These are phyloP conservation scores for Nannizzia gypsea DNA, from an alignment of 2,329 filamentous ascomycete species.

Conservation along the genomic window DNA sequence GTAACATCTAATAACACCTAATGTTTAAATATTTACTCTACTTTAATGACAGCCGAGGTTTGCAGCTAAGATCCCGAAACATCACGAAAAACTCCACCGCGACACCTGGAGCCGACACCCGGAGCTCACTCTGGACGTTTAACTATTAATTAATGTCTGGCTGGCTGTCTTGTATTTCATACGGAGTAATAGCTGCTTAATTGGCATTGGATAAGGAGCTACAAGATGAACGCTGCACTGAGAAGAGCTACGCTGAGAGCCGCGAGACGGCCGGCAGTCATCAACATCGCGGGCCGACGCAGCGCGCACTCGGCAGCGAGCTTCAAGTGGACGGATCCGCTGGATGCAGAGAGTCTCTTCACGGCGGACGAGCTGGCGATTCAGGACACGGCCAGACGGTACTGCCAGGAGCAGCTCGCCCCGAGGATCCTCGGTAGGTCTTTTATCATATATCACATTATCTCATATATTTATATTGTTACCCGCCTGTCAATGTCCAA, in stretches of 20 bases:
- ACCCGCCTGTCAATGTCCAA: neutral
- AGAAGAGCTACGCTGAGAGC: constrained; percentile 1
- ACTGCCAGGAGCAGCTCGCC: constrained; percentile 80
- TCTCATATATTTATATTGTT: constrained; percentile 22
- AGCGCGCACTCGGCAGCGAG: constrained; percentile 17
- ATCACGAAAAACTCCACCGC: neutral
- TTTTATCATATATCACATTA: too few species aligned
- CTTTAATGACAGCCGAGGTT: neutral
- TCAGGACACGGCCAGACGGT: constrained; percentile 77
- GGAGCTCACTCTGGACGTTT: too few species aligned
- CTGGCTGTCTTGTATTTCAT: too few species aligned
- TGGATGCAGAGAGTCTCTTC: constrained; percentile 60
- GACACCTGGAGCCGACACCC: neutral
- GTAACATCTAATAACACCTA: neutral
- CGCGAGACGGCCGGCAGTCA: neutral
- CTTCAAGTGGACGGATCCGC: constrained; percentile 89
- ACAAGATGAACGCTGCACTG: constrained; percentile 10
- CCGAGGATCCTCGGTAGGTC: constrained; percentile 68
- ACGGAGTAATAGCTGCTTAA: too few species aligned
- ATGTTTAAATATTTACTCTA: too few species aligned
- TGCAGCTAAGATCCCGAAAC: neutral
- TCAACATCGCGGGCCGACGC: constrained; percentile 2
- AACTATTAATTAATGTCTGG: too few species aligned
- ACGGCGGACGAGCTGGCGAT: constrained; percentile 89
- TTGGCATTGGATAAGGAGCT: neutral